These are phyloP conservation scores for Huiozyma sinensis DNA, from an alignment of 805 yeast genomes.

Conservation along the genomic window DNA sequence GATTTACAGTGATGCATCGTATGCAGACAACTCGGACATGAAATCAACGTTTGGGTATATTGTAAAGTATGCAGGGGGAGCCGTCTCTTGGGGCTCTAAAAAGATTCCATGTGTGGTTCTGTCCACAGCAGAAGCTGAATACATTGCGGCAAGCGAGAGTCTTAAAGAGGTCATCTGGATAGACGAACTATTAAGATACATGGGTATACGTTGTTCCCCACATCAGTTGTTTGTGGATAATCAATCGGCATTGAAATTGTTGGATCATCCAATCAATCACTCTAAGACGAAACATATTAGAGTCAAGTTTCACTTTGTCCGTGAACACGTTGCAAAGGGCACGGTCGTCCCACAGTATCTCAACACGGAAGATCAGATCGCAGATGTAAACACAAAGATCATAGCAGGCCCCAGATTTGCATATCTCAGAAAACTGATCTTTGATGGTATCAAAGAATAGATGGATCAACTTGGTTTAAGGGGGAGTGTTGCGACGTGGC, in stretches of 20 bases:
- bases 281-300: slow-evolving; percentile 6
- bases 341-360: neutral
- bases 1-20: neutral
- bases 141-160: slow-evolving; percentile 1
- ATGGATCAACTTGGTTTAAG: too few species aligned
- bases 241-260: slow-evolving; percentile 2
- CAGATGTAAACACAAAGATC: slow-evolving; percentile 1
- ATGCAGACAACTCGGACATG: neutral
- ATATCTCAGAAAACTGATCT: neutral
- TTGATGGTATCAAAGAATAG: too few species aligned
- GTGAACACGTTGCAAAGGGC: neutral
- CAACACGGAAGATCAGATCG: slow-evolving; percentile 3
- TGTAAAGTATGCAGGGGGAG: neutral
- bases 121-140: slow-evolving; percentile 1
- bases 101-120: neutral
- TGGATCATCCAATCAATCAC: slow-evolving; percentile 2
- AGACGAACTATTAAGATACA: slow-evolving; percentile 1
- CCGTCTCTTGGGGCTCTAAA: slow-evolving; percentile 1
- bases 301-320: neutral
- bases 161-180: slow-evolving; percentile 1
- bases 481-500: too few species aligned
- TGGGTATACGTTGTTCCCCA: neutral
- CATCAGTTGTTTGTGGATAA: slow-evolving; percentile 2
- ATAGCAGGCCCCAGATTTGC: neutral
- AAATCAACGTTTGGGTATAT: slow-evolving; percentile 1